These are phyloP conservation scores for Juglanconis sp. DNA, from an alignment of 2,329 filamentous ascomycete genomes.

Conservation along the genomic window DNA sequence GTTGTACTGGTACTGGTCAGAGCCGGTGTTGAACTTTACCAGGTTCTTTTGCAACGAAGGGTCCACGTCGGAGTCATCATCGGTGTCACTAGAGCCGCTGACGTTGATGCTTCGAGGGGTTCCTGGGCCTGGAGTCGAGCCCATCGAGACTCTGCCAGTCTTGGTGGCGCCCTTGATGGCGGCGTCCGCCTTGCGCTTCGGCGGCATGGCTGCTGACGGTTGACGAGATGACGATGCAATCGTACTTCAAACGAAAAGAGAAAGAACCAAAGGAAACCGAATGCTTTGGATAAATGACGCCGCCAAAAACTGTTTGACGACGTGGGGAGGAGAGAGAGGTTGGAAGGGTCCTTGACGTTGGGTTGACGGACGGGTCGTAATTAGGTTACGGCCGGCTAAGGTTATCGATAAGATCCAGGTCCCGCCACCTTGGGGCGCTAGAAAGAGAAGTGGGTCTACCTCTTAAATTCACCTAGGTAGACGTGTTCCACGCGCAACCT, in stretches of 20 bases:
- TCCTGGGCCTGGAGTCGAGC: conserved; percentile 58
- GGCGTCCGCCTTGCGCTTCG: conserved; percentile 64
- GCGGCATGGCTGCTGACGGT: conserved; percentile 51
- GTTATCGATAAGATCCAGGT: conserved; percentile 10
- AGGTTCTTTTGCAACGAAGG: conserved; percentile 56
- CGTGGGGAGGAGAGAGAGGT: background rate
- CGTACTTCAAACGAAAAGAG: background rate
- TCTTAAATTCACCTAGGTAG: conserved; percentile 8
- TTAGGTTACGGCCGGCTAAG: background rate
- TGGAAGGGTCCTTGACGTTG: background rate
- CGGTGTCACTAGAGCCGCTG: conserved; percentile 24
- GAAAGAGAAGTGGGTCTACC: conserved; percentile 1
- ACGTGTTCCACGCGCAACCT: conserved; percentile 15
- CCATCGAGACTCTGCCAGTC: conserved; percentile 52
- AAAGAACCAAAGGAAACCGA: background rate
- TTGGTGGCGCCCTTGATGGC: conserved; percentile 49
- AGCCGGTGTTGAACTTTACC: conserved; percentile 55
- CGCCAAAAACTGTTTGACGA: background rate
- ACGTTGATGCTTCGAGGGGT: conserved; percentile 55
- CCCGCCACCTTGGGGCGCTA: background rate
- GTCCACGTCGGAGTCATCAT: conserved; percentile 46
- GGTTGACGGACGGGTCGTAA: background rate
- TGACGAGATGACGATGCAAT: background rate
- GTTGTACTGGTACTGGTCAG: conserved; percentile 37
- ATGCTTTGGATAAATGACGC: background rate